Conservation (phyloP, 352 stramenopile species). For the Globisporangium recalcitrans region DNA sequence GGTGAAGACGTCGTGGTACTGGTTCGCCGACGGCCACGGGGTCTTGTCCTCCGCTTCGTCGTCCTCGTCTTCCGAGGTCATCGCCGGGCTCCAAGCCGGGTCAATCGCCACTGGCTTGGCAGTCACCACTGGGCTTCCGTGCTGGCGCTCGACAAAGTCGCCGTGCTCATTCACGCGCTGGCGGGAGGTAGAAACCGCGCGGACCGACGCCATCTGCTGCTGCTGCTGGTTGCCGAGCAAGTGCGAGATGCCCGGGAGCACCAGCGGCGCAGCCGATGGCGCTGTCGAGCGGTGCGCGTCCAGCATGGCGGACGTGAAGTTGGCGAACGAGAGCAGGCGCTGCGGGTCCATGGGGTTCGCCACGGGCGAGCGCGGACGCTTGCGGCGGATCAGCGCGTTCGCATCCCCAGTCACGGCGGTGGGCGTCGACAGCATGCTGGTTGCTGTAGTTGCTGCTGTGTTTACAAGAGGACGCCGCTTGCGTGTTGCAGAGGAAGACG, state of each 20-base stretch:
- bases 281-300: not conserved
- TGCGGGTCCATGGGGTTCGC: not conserved
- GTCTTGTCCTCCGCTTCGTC: constrained; percentile 61
- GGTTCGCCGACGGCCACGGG: constrained; percentile 62
- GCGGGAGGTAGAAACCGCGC: constrained; percentile 10
- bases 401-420: constrained; percentile 4
- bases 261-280: constrained; percentile 9
- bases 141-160: constrained; percentile 9
- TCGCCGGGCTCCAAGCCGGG: not conserved
- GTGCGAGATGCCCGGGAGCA: constrained; percentile 37
- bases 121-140: not conserved
- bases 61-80: constrained; percentile 25
- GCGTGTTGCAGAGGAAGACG: constrained; percentile 14
- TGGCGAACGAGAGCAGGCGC: constrained; percentile 17
- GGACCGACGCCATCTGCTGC: constrained; percentile 13
- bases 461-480: not conserved
- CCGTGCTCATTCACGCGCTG: constrained; percentile 11
- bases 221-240: constrained; percentile 25
- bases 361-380: constrained; percentile 34
- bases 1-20: constrained; percentile 57
- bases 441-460: too few relatives aligned
- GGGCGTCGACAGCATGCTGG: constrained; percentile 8
- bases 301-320: constrained; percentile 8
- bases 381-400: constrained; percentile 38
- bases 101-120: not conserved